phyloP scores from a whole-genome alignment of 306 rosid genomes.

The Sicyos baderoa region DNA sequence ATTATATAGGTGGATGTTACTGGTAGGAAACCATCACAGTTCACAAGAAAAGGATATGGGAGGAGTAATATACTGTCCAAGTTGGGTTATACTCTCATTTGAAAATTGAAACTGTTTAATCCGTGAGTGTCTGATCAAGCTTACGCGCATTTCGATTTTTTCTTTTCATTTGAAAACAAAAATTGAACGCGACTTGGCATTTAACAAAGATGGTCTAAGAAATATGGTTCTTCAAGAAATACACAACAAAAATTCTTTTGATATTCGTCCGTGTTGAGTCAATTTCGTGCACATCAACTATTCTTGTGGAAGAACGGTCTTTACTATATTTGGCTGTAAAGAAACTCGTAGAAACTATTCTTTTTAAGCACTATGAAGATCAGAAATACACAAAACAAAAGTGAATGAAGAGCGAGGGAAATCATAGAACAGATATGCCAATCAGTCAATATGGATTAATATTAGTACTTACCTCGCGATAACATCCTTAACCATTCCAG shows the following conservation, averaged over 20 bases:
- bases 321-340: too few species aligned
- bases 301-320: too few species aligned
- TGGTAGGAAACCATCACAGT: neutral
- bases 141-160: too few species aligned
- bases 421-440: neutral
- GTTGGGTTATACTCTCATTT: neutral
- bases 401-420: too few species aligned
- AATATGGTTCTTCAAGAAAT: neutral
- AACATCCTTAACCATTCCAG: slow-evolving; percentile 58
- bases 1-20: neutral
- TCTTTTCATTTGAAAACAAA: too few species aligned
- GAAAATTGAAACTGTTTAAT: neutral
- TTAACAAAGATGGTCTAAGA: too few species aligned
- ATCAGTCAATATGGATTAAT: neutral
- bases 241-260: neutral
- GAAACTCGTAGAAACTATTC: too few species aligned
- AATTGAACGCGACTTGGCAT: too few species aligned
- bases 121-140: too few species aligned
- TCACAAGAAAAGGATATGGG: neutral
- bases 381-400: too few species aligned
- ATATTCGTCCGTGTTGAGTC: too few species aligned
- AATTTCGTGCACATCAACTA: neutral
- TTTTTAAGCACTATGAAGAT: too few species aligned
- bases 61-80: neutral
- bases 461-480: slow-evolving; percentile 43